Percentiles rank a stretch among this genome's conserved stretches.
Conservation (phyloP, 2,329 filamentous ascomycete genomes). For the Colletotrichum lini region DNA sequence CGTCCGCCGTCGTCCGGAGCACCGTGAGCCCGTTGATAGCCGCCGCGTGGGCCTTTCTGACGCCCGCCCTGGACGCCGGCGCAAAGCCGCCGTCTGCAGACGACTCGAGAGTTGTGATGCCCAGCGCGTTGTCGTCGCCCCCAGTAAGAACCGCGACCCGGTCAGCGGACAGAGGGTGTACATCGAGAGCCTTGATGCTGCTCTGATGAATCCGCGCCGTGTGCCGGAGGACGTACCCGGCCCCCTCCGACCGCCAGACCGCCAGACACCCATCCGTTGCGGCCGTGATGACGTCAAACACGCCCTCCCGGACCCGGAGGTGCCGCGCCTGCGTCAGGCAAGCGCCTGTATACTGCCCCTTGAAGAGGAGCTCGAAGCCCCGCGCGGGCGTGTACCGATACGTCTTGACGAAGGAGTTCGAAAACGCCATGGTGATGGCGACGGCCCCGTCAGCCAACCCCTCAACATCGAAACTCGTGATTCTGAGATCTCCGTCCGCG, state of each 20-base stretch:
- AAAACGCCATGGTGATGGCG: constrained; percentile 81
- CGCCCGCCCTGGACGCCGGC: constrained; percentile 47
- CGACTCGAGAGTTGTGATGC: constrained; percentile 62
- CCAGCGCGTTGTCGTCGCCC: constrained; percentile 90
- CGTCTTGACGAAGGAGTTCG: constrained; percentile 83
- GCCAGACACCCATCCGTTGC: constrained; percentile 86
- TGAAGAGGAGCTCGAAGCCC: constrained; percentile 66
- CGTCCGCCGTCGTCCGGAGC: constrained; percentile 44
- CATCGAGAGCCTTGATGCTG: constrained; percentile 78
- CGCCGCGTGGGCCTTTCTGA: constrained; percentile 77
- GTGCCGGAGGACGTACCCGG: constrained; percentile 48
- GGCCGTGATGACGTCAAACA: constrained; percentile 71
- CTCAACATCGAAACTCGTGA: constrained; percentile 81
- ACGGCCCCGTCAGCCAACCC: constrained; percentile 54
- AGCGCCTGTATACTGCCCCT: constrained; percentile 76
- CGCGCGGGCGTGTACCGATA: constrained; percentile 62
- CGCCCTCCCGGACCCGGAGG: constrained; percentile 50
- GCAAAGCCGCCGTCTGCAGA: constrained; percentile 38
- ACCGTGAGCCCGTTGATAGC: constrained; percentile 74
- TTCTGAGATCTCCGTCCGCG: constrained; percentile 77
- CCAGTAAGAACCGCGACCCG: constrained; percentile 76
- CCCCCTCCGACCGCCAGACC: constrained; percentile 62
- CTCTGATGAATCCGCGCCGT: constrained; percentile 79
- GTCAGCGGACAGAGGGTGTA: constrained; percentile 52
- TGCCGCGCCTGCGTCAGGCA: constrained; percentile 79